These are phyloP conservation scores for Sarocladium brachiariae DNA, from an alignment of 2,329 filamentous ascomycete species.

Conservation along the genomic window DNA sequence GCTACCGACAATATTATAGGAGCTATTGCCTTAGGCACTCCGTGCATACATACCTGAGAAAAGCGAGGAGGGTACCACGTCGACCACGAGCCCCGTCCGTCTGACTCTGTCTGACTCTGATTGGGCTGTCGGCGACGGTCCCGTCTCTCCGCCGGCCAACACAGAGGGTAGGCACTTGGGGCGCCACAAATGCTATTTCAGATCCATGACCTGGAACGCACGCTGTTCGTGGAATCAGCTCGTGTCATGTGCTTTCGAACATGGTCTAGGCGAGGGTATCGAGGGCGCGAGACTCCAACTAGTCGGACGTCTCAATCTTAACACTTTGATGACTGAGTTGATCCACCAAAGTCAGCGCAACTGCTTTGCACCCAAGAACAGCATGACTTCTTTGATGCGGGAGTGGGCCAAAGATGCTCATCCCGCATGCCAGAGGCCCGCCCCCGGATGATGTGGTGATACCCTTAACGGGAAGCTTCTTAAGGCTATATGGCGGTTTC, in stretches of 20 bases:
- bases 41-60: no score
- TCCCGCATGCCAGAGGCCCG: neutral
- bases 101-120: no score
- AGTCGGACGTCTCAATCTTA: neutral
- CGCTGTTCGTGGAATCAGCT: neutral
- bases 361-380: no score
- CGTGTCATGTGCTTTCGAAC: conserved; percentile 1
- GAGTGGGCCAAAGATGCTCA: no score
- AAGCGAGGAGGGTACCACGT: no score
- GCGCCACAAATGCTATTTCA: neutral
- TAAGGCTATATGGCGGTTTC: neutral
- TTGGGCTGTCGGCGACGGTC: neutral
- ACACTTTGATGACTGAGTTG: no score
- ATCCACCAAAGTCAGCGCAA: neutral
- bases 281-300: neutral
- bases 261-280: neutral
- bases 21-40: no score
- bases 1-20: no score
- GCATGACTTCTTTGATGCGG: no score
- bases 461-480: neutral
- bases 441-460: neutral
- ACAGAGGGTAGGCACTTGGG: neutral
- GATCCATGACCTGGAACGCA: neutral
- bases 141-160: neutral
- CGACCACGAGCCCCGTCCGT: no score